Base-by-base conservation (phyloP, 768 basidiomycete species). In the Crucibulum laeve region DNA sequence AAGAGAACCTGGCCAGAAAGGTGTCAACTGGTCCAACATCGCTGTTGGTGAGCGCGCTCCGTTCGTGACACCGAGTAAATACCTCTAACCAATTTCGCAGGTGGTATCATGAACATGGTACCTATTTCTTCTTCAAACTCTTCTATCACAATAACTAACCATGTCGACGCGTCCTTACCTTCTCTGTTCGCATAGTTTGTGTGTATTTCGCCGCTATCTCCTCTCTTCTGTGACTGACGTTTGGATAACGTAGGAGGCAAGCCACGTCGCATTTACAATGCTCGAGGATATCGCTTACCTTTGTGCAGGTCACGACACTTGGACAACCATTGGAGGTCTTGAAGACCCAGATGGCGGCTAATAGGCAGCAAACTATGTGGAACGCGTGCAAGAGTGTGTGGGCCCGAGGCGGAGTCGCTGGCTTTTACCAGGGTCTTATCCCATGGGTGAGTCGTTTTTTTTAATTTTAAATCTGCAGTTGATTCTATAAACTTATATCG, bases 301-400 rank as follows among this genome's bases (percentile, higher is more conserved):
- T 22, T 42, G 21, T 46, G 17, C 58, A 97, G 86, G 96, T 99
- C 53, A 97, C 96, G 44, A 97, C 95, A 6, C 79, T 99, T 23
- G 96, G 96, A 26, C 96, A 99, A 72, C 96, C 96, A 17, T 71
- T 99, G 46, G 96, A 99, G 70, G 96, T 98, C 25, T 68, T 98
- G 53, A 99, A 99, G 70, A 99, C 96, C 14, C 96, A 99, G 62
- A 98, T 99, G 96, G 96, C 96, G 46, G 91, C 93, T 48, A 94
- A 95, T 71, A 83, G 96, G 48, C 81, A 78, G 7, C 93, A 99
- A 63, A 74, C 86, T 10, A 96, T 99, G 92, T 53, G 74, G 47
- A 81, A 91, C 60, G 94, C 96, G 14, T 73, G 87, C 53, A 73
- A 77, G 50, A 81, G 84, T 4, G 91, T 98, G 46, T 95, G 92